Conservation (phyloP, 306 rosid species). For the Herpetospermum pedunculosum region DNA sequence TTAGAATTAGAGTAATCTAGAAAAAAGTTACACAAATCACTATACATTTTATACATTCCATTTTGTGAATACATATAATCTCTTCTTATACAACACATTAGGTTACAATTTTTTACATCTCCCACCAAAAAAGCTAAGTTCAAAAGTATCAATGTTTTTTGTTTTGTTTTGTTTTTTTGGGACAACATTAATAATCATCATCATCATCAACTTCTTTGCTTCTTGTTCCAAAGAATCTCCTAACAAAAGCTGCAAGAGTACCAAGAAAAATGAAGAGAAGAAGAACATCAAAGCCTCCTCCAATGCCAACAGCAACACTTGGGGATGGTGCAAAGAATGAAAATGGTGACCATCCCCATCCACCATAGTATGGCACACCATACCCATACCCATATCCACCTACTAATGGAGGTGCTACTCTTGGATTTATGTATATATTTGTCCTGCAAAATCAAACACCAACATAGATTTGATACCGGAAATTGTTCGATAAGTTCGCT, state of each 20-base stretch:
- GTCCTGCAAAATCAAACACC: conserved; percentile 37
- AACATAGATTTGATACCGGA: not conserved
- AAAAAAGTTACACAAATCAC: too few species aligned
- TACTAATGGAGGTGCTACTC: conserved; percentile 68
- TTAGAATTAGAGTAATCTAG: too few species aligned
- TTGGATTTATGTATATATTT: conserved; percentile 78
- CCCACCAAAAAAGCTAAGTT: not conserved
- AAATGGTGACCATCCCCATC: conserved; percentile 98
- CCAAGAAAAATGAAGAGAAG: conserved; percentile 59
- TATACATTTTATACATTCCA: too few species aligned
- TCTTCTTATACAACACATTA: too few species aligned
- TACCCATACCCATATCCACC: conserved; percentile 88
- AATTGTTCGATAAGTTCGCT: too few species aligned
- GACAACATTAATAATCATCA: conserved; percentile 24
- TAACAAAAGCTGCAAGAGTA: conserved; percentile 61
- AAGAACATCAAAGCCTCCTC: conserved; percentile 75
- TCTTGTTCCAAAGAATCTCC: conserved; percentile 53
- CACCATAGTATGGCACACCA: conserved; percentile 68
- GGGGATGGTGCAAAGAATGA: conserved; percentile 91
- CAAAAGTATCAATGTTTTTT: too few species aligned
- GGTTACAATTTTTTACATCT: too few species aligned
- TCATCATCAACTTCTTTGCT: conserved; percentile 42
- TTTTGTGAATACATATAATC: too few species aligned
- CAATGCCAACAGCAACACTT: conserved; percentile 66
- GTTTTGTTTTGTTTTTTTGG: too few species aligned